These are phyloP conservation scores for Phyllosticta ampelicida DNA, from an alignment of 2,329 filamentous ascomycete genomes.

Conservation along the genomic window DNA sequence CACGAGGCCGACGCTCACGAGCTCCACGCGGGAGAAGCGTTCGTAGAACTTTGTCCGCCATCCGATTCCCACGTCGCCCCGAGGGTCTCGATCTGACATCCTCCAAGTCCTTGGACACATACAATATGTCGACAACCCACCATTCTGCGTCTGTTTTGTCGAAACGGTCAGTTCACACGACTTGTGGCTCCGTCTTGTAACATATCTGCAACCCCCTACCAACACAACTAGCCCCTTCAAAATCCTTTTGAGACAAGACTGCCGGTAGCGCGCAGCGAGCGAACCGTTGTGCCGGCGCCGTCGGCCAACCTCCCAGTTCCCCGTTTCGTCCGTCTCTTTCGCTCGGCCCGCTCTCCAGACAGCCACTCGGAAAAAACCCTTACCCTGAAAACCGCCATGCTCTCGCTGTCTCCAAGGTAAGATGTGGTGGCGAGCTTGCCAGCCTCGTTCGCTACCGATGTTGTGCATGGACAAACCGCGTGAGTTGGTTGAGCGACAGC, in stretches of 20 bases:
- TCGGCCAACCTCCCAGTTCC: neutral
- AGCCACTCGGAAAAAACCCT: neutral
- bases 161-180: constrained; percentile 8
- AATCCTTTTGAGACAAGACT: neutral
- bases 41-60: neutral
- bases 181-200: constrained; percentile 6
- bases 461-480: neutral
- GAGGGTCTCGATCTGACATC: neutral
- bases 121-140: constrained; percentile 2
- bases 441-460: neutral
- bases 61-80: neutral
- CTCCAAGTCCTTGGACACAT: neutral
- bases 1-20: neutral
- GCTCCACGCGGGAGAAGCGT: neutral
- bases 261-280: constrained; percentile 6
- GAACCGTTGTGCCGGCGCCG: constrained; percentile 1
- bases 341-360: neutral
- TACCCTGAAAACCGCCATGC: neutral
- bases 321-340: neutral
- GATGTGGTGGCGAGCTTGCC: neutral
- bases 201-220: constrained; percentile 1
- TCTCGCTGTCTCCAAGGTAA: neutral
- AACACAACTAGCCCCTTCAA: neutral
- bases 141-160: neutral
- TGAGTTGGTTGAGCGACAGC: neutral